Conservation (phyloP, 164 flowering plant genomes). For the Vitis rupestris region DNA sequence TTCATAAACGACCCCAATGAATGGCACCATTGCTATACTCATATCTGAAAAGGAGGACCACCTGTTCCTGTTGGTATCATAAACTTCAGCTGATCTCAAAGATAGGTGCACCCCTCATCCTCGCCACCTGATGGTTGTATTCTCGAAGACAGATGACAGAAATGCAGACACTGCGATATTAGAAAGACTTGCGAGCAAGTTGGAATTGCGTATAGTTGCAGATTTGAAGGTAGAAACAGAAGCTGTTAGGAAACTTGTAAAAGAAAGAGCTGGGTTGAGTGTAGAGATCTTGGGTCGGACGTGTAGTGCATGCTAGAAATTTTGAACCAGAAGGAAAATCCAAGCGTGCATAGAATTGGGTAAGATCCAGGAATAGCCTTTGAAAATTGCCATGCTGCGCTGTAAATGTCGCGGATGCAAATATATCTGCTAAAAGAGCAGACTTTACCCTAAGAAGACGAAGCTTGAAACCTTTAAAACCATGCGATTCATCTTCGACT, state of each 20-base stretch:
- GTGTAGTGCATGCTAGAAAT: no score
- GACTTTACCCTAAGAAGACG: constrained; percentile 37
- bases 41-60: constrained; percentile 80
- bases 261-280: constrained; percentile 9
- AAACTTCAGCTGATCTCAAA: no score
- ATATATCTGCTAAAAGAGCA: constrained; percentile 57
- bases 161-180: constrained; percentile 29
- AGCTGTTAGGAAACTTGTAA: constrained; percentile 25
- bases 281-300: no score
- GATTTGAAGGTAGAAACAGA: constrained; percentile 27
- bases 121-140: constrained; percentile 52
- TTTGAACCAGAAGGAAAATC: no score
- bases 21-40: constrained; percentile 86
- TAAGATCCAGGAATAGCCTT: constrained; percentile 60
- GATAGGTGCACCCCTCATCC: constrained; percentile 65
- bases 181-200: constrained; percentile 28
- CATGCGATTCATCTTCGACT: constrained; percentile 26
- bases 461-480: constrained; percentile 27
- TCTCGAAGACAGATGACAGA: constrained; percentile 21
- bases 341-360: no score
- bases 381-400: constrained; percentile 93
- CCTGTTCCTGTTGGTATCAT: constrained; percentile 80
- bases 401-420: constrained; percentile 64
- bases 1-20: constrained; percentile 72
- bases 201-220: constrained; percentile 22